These are phyloP conservation scores for Pachysandra terminalis DNA, from an alignment of 164 flowering plant genomes.

Conservation along the genomic window DNA sequence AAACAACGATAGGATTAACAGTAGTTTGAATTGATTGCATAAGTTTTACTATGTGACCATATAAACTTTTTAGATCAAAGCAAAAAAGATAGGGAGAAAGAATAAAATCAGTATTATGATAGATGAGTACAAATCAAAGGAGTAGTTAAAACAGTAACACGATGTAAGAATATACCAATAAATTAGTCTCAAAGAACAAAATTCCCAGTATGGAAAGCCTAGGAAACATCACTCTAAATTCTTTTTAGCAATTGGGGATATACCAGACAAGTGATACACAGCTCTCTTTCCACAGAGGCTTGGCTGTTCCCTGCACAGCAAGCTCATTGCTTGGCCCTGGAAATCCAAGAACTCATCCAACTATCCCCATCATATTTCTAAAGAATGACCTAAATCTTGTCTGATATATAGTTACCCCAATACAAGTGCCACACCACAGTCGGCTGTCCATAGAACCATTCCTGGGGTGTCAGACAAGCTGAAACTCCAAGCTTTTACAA, in stretches of 20 bases:
- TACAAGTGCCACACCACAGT: slow-evolving; percentile 15
- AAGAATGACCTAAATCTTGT: slow-evolving; percentile 29
- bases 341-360: slow-evolving; percentile 20
- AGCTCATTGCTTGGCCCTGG: slow-evolving; percentile 19
- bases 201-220: slow-evolving; percentile 30
- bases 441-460: slow-evolving; percentile 5
- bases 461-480: slow-evolving; percentile 1
- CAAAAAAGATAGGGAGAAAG: neutral
- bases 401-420: slow-evolving; percentile 11
- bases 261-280: slow-evolving; percentile 17
- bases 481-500: slow-evolving; percentile 5
- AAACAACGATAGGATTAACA: too few relatives aligned
- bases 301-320: slow-evolving; percentile 6
- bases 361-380: slow-evolving; percentile 15
- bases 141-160: slow-evolving; percentile 12
- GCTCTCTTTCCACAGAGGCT: slow-evolving; percentile 7
- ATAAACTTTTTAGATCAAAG: too few relatives aligned
- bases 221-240: slow-evolving; percentile 31
- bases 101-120: slow-evolving; percentile 17
- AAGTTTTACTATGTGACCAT: neutral
- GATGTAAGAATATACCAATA: slow-evolving; percentile 29
- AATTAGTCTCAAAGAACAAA: slow-evolving; percentile 29
- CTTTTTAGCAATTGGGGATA: slow-evolving; percentile 10
- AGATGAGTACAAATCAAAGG: slow-evolving; percentile 20
- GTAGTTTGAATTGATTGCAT: neutral